Base-by-base conservation (phyloP, 2,329 filamentous ascomycete genomes). In the Arthroderma sp. region DNA sequence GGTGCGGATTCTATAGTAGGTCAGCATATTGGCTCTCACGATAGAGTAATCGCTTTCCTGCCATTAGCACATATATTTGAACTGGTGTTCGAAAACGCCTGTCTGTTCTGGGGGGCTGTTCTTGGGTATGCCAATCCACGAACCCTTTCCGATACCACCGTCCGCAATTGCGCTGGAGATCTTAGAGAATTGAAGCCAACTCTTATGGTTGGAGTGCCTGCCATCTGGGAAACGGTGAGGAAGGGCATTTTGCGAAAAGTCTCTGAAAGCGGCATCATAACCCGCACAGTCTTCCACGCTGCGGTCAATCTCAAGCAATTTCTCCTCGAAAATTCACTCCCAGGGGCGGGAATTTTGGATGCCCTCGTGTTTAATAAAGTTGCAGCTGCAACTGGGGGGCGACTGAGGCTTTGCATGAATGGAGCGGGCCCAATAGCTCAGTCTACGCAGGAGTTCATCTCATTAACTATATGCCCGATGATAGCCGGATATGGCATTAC, bases 21-120 rank as follows among this genome's bases (percentile, higher is more conserved):
- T 22, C 78, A 81, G 47, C 82, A 82, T 56, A 77, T 96, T 41
- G 81, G 80, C 48, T 79, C 82, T 47, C 78, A 75, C 38, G 91
- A 98, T 55, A 75, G 76, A 38, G 72, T 96, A 37, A 75, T 98
- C 38, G 86, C 88, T 22, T 98, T 96, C 64, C 77, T 98, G 9
- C 91, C 91, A 1, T 80, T 94, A 43, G 88, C 91, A 2, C 91
- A 98, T 61, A 96, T 96, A 57, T 80, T 98, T 56, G 91, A 98
- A 65, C 91, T 94, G 64, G 83, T 89, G 48, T 85, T 98, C 53
- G 91, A 98, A 67, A 95, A 94, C 62, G 72, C 88, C 5, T 85
- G 83, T 47, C 66, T 98, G 49, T 91, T 81, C 67, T 85, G 89
- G 72, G 91, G 91, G 54, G 88, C 81, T 54, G 88, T 83, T 30